Conservation (phyloP, 2,329 filamentous ascomycete species). For the Lachnum nothofagi region DNA sequence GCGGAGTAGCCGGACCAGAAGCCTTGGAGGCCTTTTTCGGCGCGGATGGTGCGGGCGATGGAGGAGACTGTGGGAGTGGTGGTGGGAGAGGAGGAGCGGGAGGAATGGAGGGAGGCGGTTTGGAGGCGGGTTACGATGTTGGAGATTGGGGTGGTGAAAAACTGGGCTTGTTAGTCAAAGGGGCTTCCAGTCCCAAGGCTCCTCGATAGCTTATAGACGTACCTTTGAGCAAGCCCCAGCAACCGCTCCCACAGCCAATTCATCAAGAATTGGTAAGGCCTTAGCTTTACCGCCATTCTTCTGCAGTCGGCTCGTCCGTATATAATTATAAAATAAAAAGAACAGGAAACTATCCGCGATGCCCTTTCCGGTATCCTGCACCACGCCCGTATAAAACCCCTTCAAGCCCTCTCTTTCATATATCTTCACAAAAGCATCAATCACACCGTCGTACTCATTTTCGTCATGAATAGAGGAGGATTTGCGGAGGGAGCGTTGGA, state of each 20-base stretch:
- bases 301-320: conserved; percentile 37
- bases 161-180: too few species aligned
- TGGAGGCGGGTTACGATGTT: conserved; percentile 82
- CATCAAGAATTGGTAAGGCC: conserved; percentile 59
- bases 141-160: conserved; percentile 73
- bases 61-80: conserved; percentile 39
- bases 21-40: conserved; percentile 66
- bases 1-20: conserved; percentile 90
- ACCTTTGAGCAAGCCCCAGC: conserved; percentile 73
- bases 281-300: conserved; percentile 34
- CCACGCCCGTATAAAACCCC: conserved; percentile 65
- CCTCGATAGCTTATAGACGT: too few species aligned
- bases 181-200: too few species aligned
- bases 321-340: conserved; percentile 70
- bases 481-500: conserved; percentile 57
- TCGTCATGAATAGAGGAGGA: conserved; percentile 25
- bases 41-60: conserved; percentile 58
- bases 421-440: conserved; percentile 68
- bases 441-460: conserved; percentile 57
- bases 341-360: conserved; percentile 77
- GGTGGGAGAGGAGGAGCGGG: conserved; percentile 31
- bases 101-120: conserved; percentile 52
- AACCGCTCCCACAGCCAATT: conserved; percentile 67
- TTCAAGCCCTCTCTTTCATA: conserved; percentile 58
- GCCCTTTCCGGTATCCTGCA: conserved; percentile 61